phyloP scores from a whole-genome alignment of 805 yeast genomes.

The Komagataella phaffii region DNA sequence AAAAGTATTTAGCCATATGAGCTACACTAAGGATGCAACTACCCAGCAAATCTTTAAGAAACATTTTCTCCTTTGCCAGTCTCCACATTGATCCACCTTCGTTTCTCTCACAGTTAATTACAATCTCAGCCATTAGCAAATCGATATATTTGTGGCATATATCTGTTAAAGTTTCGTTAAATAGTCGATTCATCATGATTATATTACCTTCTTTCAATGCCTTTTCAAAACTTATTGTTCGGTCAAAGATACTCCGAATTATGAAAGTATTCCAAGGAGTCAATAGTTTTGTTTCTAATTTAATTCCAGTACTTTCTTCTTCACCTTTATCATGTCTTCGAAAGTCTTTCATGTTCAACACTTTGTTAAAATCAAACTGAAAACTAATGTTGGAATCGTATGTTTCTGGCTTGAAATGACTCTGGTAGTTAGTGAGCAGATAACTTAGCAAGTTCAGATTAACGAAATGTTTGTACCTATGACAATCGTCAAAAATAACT shows the following conservation, averaged over 20 bases:
- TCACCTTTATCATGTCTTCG: not conserved
- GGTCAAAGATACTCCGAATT: not conserved
- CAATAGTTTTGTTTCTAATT: not conserved
- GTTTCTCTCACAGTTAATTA: not conserved
- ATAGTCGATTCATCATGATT: not conserved
- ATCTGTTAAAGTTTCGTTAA: not conserved
- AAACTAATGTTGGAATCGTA: not conserved
- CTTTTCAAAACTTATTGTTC: not conserved
- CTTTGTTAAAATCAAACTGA: not conserved
- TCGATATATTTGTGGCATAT: not conserved
- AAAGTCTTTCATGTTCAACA: not conserved
- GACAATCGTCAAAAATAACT: not conserved
- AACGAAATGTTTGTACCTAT: not conserved
- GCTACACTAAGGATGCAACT: not conserved
- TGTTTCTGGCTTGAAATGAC: not conserved
- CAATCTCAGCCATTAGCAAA: not conserved
- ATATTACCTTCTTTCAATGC: not conserved
- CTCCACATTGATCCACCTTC: not conserved
- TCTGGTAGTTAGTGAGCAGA: not conserved
- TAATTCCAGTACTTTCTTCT: not conserved
- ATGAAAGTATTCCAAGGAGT: not conserved
- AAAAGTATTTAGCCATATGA: not conserved
- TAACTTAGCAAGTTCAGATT: not conserved
- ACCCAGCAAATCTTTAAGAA: not conserved
- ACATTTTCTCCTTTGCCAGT: not conserved